Percentiles rank a stretch among this genome's conserved stretches.
Conservation (phyloP, 2,329 filamentous ascomycete species). For the Coniochaeta ligniaria region DNA sequence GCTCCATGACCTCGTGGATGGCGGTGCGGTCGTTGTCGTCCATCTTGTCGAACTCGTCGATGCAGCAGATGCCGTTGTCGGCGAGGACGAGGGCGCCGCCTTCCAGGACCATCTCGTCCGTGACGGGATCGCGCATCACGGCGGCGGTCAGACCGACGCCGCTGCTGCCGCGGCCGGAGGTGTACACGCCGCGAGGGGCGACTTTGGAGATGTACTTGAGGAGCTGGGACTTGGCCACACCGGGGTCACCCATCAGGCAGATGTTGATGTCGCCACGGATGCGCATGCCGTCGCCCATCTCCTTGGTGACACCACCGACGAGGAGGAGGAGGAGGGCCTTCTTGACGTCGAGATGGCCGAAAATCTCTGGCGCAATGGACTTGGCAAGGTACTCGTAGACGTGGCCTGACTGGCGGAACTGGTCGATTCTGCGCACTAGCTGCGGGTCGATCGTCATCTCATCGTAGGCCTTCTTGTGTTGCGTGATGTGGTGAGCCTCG, state of each 20-base stretch:
- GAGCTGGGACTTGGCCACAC: slow-evolving; percentile 98
- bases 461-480: slow-evolving; percentile 98
- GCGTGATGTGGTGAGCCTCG: slow-evolving; percentile 85
- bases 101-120: slow-evolving; percentile 78
- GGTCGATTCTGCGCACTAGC: slow-evolving; percentile 76
- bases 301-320: slow-evolving; percentile 92
- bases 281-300: slow-evolving; percentile 96
- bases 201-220: slow-evolving; percentile 99
- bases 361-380: slow-evolving; percentile 97
- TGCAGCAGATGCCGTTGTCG: slow-evolving; percentile 80
- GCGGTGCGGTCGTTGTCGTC: slow-evolving; percentile 76
- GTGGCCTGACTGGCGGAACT: slow-evolving; percentile 77
- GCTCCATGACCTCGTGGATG: slow-evolving; percentile 85
- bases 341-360: slow-evolving; percentile 93
- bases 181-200: slow-evolving; percentile 84
- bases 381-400: slow-evolving; percentile 94
- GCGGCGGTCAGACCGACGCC: slow-evolving; percentile 77
- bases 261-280: slow-evolving; percentile 99
- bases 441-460: slow-evolving; percentile 78
- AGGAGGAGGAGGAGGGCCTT: slow-evolving; percentile 93
- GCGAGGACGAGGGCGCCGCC: slow-evolving; percentile 73
- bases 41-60: slow-evolving; percentile 88
- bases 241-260: slow-evolving; percentile 97
- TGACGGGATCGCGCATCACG: slow-evolving; percentile 78
- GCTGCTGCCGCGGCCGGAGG: slow-evolving; percentile 72